A percentile compares a stretch with the other conserved stretches of the same genome.
These are phyloP conservation scores for Helotiales sp. DNA, from an alignment of 2,329 filamentous ascomycete species.

Conservation along the genomic window DNA sequence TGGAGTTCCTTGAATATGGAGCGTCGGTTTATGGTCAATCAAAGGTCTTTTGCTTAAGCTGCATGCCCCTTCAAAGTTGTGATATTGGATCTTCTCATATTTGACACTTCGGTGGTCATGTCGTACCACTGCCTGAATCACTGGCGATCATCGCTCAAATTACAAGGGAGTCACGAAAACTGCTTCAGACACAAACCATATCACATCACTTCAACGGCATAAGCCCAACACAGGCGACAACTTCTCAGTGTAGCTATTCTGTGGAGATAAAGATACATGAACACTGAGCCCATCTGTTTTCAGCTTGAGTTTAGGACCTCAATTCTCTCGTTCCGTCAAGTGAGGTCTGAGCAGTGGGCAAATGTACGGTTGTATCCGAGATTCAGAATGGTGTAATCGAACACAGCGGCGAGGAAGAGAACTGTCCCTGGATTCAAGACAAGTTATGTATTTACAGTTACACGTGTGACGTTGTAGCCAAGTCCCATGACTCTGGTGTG, in stretches of 20 bases:
- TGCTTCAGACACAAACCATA: background rate
- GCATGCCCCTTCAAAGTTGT: background rate
- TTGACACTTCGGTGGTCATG: background rate
- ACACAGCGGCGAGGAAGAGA: background rate
- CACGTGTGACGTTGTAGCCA: background rate
- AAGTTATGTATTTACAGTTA: background rate
- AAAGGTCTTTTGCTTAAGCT: too few species aligned
- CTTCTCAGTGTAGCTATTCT: too few species aligned
- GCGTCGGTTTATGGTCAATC: too few species aligned
- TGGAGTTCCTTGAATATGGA: too few species aligned
- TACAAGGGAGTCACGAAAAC: background rate
- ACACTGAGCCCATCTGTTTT: too few species aligned
- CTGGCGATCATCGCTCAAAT: background rate
- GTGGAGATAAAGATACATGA: too few species aligned
- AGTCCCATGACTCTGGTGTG: slow-evolving; percentile 2
- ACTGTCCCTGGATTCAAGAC: background rate
- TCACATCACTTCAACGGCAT: background rate
- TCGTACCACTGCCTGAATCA: background rate
- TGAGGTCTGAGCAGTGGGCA: background rate
- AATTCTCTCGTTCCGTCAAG: background rate
- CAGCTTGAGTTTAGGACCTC: too few species aligned
- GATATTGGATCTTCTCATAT: background rate
- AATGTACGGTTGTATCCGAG: background rate
- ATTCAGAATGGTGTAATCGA: background rate
- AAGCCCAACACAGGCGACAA: too few species aligned